Percentiles rank a stretch among this genome's conserved stretches.
Evolutionary conservation across 768 basidiomycete genomes (phyloP).

Genomic region (Rossbeevera mucosa): DNA sequence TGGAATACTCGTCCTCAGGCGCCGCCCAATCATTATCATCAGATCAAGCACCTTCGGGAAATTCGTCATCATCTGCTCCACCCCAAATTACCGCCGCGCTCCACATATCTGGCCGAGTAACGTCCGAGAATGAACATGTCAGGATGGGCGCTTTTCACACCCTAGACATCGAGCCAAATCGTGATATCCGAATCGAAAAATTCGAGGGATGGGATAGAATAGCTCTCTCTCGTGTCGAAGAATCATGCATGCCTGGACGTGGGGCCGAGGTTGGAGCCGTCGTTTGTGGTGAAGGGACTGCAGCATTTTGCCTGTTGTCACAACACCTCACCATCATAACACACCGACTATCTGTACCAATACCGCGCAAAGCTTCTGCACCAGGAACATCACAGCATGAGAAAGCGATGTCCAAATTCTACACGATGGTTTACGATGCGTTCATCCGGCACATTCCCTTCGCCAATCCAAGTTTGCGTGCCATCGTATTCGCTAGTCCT

Average conservation of each 20-base stretch:
- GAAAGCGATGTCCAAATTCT: conserved; percentile 83
- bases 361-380: conserved; percentile 88
- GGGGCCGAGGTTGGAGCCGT: conserved; percentile 96
- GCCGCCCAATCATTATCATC: conserved; percentile 45
- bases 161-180: conserved; percentile 85
- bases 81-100: conserved; percentile 52
- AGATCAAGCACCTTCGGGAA: conserved; percentile 33
- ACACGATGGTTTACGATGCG: conserved; percentile 77
- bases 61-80: conserved; percentile 29
- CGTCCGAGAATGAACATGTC: conserved; percentile 82
- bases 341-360: conserved; percentile 81
- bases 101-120: conserved; percentile 83
- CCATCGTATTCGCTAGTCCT: conserved; percentile 94
- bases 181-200: conserved; percentile 89
- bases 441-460: conserved; percentile 91
- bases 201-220: conserved; percentile 88
- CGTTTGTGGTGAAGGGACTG: conserved; percentile 93
- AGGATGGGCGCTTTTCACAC: conserved; percentile 94
- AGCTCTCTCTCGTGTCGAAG: conserved; percentile 73
- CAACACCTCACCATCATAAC: conserved; percentile 95
- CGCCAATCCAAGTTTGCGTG: conserved; percentile 63
- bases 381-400: conserved; percentile 83
- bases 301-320: conserved; percentile 90
- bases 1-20: conserved; percentile 77
- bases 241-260: conserved; percentile 86